Base-by-base conservation (phyloP, 495 filamentous ascomycete species). In the Penicillium alfredii region DNA sequence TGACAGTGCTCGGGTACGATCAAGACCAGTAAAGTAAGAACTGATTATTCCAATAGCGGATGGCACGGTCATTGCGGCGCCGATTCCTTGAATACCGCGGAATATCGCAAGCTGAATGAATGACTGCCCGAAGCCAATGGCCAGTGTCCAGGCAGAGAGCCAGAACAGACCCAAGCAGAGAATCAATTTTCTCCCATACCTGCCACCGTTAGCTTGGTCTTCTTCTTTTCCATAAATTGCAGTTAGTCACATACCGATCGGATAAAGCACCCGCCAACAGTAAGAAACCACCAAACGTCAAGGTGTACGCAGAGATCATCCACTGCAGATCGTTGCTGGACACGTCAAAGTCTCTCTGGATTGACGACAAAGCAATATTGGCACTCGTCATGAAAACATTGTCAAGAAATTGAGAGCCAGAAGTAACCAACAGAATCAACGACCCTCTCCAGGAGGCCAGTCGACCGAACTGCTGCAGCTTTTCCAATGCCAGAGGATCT, bases 311-410 rank as follows among this genome's bases (percentile, higher is more conserved):
- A 4, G 60, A 63, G 8, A 63, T 61, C 56, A 63, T 63, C 60
- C 60, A 63, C 40, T 63, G 60, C 40, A 63, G 27, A 9, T 61
- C 48, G n/a, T 47, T 59, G 23, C 43, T 55, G 11, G 54, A 51
- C 4, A 59, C 57, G 4, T 42, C 42, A 14, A 63, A 63, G n/a
- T 59, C 60, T 21, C 59, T 38, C 31, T 63, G 56, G 10, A 63
- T 63, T 0, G 60, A 59, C 6, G 60, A 57, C 29, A 63, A 21
- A 4, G 56, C 60, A 38, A 63, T 55, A 13, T 63, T 63, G 13
- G 60, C 49, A 19, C 60, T 63, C 8, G 60, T 63, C 60, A 63
- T 63, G 33, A 61, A 63, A 7, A 63, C 60, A 40, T 63, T 63
- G 19, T 63, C 60, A 6, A 63, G 52, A 25, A 61, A 63, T 20